Percentiles rank a stretch among this genome's conserved stretches.
Conservation (phyloP, 805 yeast genomes). For the Yarrowia divulgata region DNA sequence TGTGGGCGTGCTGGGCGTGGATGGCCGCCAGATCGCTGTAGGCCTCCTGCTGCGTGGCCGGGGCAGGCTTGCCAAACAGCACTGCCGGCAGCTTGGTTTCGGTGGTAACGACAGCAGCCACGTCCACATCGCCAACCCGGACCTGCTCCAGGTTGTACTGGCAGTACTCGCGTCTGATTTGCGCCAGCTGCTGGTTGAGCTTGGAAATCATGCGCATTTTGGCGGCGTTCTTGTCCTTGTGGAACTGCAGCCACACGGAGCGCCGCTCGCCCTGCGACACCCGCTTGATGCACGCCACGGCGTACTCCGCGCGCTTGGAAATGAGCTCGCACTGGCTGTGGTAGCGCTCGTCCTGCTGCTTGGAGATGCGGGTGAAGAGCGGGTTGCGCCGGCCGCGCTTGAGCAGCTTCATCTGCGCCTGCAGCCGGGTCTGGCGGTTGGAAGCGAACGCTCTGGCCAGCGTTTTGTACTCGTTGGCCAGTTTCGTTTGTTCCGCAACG, state of each 20-base stretch:
- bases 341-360: slow-evolving; percentile 41
- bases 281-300: slow-evolving; percentile 42
- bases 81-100: slow-evolving; percentile 18
- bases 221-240: slow-evolving; percentile 45
- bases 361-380: slow-evolving; percentile 42
- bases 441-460: slow-evolving; percentile 43
- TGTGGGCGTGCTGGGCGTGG: slow-evolving; percentile 29
- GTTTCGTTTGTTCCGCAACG: slow-evolving; percentile 43
- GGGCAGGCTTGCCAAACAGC: slow-evolving; percentile 26
- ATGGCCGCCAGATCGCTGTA: slow-evolving; percentile 29
- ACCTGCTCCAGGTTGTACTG: slow-evolving; percentile 46
- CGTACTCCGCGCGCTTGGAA: slow-evolving; percentile 43
- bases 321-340: slow-evolving; percentile 24
- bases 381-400: slow-evolving; percentile 42
- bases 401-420: slow-evolving; percentile 41
- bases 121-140: slow-evolving; percentile 50
- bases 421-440: slow-evolving; percentile 43
- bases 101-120: neutral
- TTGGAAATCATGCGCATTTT: slow-evolving; percentile 44
- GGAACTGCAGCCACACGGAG: slow-evolving; percentile 48
- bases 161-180: slow-evolving; percentile 46
- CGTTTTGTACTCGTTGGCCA: slow-evolving; percentile 43
- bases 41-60: slow-evolving; percentile 19
- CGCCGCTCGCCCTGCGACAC: slow-evolving; percentile 44
- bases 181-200: slow-evolving; percentile 43